phyloP scores from a whole-genome alignment of 495 filamentous ascomycete species.

The Penicillium chermesinum region DNA sequence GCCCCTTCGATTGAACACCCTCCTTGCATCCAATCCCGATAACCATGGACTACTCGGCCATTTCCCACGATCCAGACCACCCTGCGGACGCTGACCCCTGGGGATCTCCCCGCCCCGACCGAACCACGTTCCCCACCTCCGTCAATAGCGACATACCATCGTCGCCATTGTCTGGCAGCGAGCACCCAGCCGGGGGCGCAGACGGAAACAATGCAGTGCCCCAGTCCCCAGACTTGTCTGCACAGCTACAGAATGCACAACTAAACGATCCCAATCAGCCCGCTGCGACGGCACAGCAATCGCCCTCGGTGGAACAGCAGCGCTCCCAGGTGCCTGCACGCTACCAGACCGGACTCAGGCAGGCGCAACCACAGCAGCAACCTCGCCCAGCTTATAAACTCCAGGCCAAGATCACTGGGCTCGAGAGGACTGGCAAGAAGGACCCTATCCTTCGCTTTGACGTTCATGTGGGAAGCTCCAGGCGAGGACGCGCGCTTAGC shows the following conservation, averaged over 20 bases:
- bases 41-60: constrained; percentile 78
- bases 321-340: constrained; percentile 45
- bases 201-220: constrained; percentile 14
- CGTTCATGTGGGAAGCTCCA: constrained; percentile 69
- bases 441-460: constrained; percentile 94
- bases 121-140: constrained; percentile 49
- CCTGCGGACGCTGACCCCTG: constrained; percentile 69
- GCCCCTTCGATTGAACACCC: constrained; percentile 17
- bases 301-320: constrained; percentile 39
- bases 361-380: constrained; percentile 32
- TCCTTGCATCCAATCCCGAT: constrained; percentile 16
- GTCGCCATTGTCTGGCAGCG: constrained; percentile 45
- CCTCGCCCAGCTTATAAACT: constrained; percentile 63
- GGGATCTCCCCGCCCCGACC: constrained; percentile 66
- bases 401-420: constrained; percentile 85
- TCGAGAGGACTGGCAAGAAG: constrained; percentile 91
- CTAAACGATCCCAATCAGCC: constrained; percentile 34
- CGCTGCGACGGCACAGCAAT: constrained; percentile 35
- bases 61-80: constrained; percentile 69
- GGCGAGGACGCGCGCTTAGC: neutral
- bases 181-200: constrained; percentile 39
- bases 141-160: constrained; percentile 48
- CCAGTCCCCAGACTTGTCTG: constrained; percentile 39
- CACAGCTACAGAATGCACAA: constrained; percentile 40
- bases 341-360: constrained; percentile 42